Percentiles rank a stretch among this genome's conserved stretches.
Conservation (phyloP, 305 asterid species). For the Fraxinus nigra region DNA sequence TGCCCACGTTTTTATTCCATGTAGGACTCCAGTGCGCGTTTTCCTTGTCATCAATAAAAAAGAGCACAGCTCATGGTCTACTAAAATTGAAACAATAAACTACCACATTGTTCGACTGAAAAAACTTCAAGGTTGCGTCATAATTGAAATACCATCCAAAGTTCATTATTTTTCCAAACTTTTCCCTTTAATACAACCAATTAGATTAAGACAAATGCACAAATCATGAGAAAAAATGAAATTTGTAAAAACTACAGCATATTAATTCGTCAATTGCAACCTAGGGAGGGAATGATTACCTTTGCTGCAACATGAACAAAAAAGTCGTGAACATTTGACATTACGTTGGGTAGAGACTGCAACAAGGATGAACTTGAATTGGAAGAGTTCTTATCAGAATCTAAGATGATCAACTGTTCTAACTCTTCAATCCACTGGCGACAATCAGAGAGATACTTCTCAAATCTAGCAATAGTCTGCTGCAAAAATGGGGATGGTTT, state of each 20-base stretch:
- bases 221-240: neutral
- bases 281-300: slow-evolving; percentile 44
- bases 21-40: neutral
- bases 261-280: neutral
- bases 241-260: neutral
- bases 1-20: neutral
- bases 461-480: slow-evolving; percentile 87
- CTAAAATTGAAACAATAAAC: neutral
- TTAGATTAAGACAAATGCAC: neutral
- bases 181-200: neutral
- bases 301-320: slow-evolving; percentile 95
- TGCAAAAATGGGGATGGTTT: slow-evolving; percentile 90
- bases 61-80: neutral
- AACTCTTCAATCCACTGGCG: slow-evolving; percentile 91
- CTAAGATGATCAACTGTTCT: slow-evolving; percentile 78
- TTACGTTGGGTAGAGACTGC: slow-evolving; percentile 85
- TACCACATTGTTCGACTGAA: neutral
- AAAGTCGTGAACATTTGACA: slow-evolving; percentile 83
- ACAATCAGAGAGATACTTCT: slow-evolving; percentile 79
- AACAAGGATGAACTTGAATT: slow-evolving; percentile 65
- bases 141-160: neutral
- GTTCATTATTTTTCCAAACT: neutral
- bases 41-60: neutral
- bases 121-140: neutral
- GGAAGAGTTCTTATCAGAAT: slow-evolving; percentile 57